A percentile compares a stretch with the other conserved stretches of the same genome.
phyloP scores from a whole-genome alignment of 805 yeast genomes.

The Wickerhamomyces tratensis region DNA sequence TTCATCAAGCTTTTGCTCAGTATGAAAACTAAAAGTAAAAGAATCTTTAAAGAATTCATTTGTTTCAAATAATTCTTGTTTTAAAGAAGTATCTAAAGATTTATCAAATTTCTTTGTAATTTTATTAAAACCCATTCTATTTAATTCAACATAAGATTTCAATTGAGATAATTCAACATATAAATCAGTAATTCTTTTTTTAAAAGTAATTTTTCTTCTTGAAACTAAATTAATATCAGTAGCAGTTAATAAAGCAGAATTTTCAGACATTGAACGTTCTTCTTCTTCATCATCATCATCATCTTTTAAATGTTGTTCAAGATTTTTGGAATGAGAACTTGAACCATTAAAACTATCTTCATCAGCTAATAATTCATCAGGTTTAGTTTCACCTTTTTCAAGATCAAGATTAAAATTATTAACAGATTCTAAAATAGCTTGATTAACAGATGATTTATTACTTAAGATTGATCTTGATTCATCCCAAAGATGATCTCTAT shows the following conservation, averaged over 20 bases:
- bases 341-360: conserved; percentile 1
- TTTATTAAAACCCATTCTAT: conserved; percentile 78
- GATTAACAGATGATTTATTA: conserved; percentile 12
- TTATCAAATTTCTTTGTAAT: conserved; percentile 89
- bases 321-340: background rate
- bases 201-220: conserved; percentile 55
- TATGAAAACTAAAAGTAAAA: conserved; percentile 42
- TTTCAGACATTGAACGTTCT: conserved; percentile 29
- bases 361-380: background rate
- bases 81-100: conserved; percentile 46
- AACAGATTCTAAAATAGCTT: conserved; percentile 11
- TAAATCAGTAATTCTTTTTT: conserved; percentile 49
- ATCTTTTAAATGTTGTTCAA: conserved; percentile 10
- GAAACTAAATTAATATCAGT: conserved; percentile 37
- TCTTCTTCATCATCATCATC: conserved; percentile 29
- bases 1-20: conserved; percentile 38
- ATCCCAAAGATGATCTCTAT: conserved; percentile 12
- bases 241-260: conserved; percentile 41
- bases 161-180: conserved; percentile 74
- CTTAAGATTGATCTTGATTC: conserved; percentile 15
- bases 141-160: conserved; percentile 74
- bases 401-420: conserved; percentile 12
- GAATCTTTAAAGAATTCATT: conserved; percentile 35
- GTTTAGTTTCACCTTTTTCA: conserved; percentile 6
- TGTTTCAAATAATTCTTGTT: conserved; percentile 35